A percentile compares a stretch with the other conserved stretches of the same genome.
These are phyloP conservation scores for Gentiana dahurica DNA, from an alignment of 257 asterid genomes.

Conservation along the genomic window DNA sequence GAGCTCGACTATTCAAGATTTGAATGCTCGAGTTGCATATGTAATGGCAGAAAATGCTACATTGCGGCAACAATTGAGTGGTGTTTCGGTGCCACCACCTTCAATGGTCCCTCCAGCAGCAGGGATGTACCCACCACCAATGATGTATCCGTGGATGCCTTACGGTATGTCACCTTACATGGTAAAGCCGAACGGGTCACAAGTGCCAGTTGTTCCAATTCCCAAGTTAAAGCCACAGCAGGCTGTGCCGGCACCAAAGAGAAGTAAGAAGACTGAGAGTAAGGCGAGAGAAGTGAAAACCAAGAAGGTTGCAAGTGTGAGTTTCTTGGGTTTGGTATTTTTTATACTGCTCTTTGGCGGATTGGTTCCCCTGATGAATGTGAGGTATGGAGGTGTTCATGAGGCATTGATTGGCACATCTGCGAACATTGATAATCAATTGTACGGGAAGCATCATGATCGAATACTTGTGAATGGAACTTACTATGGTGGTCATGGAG, in stretches of 20 bases:
- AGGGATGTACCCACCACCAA: slow-evolving; percentile 64
- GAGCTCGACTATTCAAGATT: slow-evolving; percentile 90
- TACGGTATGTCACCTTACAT: slow-evolving; percentile 59
- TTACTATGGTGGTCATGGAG: slow-evolving; percentile 27
- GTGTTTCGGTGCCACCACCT: slow-evolving; percentile 37
- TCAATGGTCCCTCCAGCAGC: slow-evolving; percentile 32
- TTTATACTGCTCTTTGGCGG: slow-evolving; percentile 77
- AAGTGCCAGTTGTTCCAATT: slow-evolving; percentile 88
- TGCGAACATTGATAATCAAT: slow-evolving; percentile 26
- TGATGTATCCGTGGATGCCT: slow-evolving; percentile 96
- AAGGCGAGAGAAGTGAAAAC: slow-evolving; percentile 72
- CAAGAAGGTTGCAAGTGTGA: slow-evolving; percentile 87
- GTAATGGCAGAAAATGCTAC: slow-evolving; percentile 77
- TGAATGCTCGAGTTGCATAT: slow-evolving; percentile 66
- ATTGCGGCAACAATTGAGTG: slow-evolving; percentile 62
- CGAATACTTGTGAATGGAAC: slow-evolving; percentile 45
- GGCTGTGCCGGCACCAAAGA: slow-evolving; percentile 37
- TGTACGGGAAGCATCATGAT: slow-evolving; percentile 42
- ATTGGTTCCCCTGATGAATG: slow-evolving; percentile 73
- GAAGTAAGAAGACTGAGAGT: slow-evolving; percentile 43
- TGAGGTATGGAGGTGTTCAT: slow-evolving; percentile 54
- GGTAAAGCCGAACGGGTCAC: slow-evolving; percentile 93
- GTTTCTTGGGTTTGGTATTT: slow-evolving; percentile 75
- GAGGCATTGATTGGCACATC: slow-evolving; percentile 43
- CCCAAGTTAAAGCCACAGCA: slow-evolving; percentile 80